These are phyloP conservation scores for Thalia dealbata DNA, from an alignment of 176 grass and related monocot species.

Conservation along the genomic window DNA sequence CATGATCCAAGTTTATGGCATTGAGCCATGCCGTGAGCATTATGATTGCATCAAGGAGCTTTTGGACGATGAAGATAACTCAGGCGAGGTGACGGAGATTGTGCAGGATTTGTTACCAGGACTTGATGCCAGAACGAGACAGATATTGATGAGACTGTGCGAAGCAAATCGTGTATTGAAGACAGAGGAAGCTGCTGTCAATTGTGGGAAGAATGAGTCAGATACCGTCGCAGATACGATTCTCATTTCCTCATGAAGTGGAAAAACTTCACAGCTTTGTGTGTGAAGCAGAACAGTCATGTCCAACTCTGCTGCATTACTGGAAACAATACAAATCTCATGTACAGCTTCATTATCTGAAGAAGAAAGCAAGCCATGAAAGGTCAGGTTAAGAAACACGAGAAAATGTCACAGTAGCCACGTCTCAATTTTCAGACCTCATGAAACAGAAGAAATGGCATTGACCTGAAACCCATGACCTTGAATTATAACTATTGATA, in stretches of 20 bases:
- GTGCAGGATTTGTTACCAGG: neutral
- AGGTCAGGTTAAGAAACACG: too few relatives aligned
- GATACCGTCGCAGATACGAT: neutral
- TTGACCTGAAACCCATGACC: too few relatives aligned
- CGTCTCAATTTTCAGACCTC: too few relatives aligned
- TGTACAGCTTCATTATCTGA: too few relatives aligned
- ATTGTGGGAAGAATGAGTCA: neutral
- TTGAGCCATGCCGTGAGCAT: constrained; percentile 4
- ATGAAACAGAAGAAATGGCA: too few relatives aligned
- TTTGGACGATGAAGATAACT: neutral
- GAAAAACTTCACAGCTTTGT: neutral
- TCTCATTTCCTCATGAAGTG: neutral
- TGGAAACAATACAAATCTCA: too few relatives aligned
- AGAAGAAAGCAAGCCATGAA: too few relatives aligned
- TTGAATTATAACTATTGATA: too few relatives aligned
- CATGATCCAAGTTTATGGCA: constrained; percentile 3
- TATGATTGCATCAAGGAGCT: constrained; percentile 10
- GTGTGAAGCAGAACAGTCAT: neutral
- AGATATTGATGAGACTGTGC: neutral
- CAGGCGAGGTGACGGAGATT: neutral
- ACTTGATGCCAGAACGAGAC: neutral
- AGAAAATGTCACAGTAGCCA: too few relatives aligned
- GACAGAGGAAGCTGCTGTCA: neutral
- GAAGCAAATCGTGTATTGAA: neutral
- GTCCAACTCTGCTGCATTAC: too few relatives aligned